A percentile compares a stretch with the other conserved stretches of the same genome.
Evolutionary conservation across 805 yeast genomes (phyloP).

Genomic region (Metschnikowia borealis): DNA sequence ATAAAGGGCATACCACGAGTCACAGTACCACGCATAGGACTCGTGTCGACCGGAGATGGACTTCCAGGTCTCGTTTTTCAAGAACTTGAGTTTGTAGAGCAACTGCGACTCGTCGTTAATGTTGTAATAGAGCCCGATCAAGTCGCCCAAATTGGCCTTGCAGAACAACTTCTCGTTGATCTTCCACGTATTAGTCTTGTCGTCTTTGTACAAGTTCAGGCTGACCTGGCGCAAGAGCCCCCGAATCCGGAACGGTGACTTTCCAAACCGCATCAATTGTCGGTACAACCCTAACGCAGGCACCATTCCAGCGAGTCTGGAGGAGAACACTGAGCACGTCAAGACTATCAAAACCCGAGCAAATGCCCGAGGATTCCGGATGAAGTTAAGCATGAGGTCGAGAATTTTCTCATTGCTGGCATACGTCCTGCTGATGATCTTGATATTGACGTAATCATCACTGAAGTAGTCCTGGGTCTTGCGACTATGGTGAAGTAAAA

Average conservation of each 20-base stretch:
- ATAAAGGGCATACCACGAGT: slow-evolving; percentile 54
- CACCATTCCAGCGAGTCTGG: slow-evolving; percentile 42
- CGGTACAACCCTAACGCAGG: slow-evolving; percentile 53
- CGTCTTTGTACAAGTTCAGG: slow-evolving; percentile 12
- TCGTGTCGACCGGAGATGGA: slow-evolving; percentile 52
- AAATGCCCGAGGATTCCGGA: slow-evolving; percentile 36
- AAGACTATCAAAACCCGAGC: slow-evolving; percentile 32
- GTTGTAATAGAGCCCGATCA: slow-evolving; percentile 58
- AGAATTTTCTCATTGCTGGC: slow-evolving; percentile 30
- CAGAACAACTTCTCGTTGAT: slow-evolving; percentile 27
- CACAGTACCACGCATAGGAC: slow-evolving; percentile 65
- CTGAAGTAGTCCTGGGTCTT: slow-evolving; percentile 32
- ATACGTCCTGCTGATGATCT: slow-evolving; percentile 27
- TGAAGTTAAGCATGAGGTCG: slow-evolving; percentile 31
- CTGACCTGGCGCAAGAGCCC: slow-evolving; percentile 29
- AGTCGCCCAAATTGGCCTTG: slow-evolving; percentile 46
- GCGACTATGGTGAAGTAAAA: slow-evolving; percentile 47
- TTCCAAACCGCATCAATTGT: slow-evolving; percentile 67
- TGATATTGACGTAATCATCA: slow-evolving; percentile 32
- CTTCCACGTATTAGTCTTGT: slow-evolving; percentile 10
- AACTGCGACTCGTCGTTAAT: slow-evolving; percentile 60
- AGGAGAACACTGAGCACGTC: slow-evolving; percentile 36
- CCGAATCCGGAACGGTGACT: slow-evolving; percentile 56
- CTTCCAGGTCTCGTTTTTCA: slow-evolving; percentile 33
- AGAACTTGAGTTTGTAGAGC: slow-evolving; percentile 50